Evolutionary conservation across 805 yeast species (phyloP).

Genomic region (Saccharomycopsis sp.): DNA sequence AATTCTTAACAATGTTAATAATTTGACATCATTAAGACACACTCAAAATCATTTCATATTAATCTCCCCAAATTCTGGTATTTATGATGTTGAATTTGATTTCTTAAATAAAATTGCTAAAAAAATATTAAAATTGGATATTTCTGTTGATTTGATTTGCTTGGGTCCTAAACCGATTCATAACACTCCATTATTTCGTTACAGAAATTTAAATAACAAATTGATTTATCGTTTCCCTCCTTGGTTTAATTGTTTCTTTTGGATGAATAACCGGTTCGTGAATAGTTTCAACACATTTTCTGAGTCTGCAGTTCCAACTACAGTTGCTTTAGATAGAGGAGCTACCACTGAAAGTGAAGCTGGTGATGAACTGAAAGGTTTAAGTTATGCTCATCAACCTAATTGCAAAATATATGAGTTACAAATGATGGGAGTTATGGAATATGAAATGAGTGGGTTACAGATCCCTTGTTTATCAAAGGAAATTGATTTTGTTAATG

Average conservation of each 20-base stretch:
- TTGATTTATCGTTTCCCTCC: slow-evolving; percentile 78
- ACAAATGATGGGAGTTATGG: slow-evolving; percentile 98
- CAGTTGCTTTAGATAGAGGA: not conserved
- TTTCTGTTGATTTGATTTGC: slow-evolving; percentile 84
- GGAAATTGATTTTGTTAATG: not conserved
- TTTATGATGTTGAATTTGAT: slow-evolving; percentile 84
- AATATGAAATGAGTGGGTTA: slow-evolving; percentile 60
- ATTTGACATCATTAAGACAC: slow-evolving; percentile 70
- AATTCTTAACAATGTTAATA: slow-evolving; percentile 17
- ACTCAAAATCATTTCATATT: slow-evolving; percentile 87
- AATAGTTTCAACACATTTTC: slow-evolving; percentile 9
- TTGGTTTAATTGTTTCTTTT: slow-evolving; percentile 93
- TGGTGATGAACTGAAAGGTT: slow-evolving; percentile 6
- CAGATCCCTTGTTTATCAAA: slow-evolving; percentile 19
- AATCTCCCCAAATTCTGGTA: slow-evolving; percentile 88
- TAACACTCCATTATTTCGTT: slow-evolving; percentile 82
- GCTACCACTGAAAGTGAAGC: not conserved
- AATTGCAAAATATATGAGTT: slow-evolving; percentile 88
- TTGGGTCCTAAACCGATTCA: slow-evolving; percentile 88
- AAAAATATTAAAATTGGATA: slow-evolving; percentile 68
- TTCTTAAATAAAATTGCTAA: slow-evolving; percentile 68
- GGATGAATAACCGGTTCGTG: slow-evolving; percentile 40
- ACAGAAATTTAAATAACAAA: slow-evolving; percentile 42
- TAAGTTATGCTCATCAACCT: slow-evolving; percentile 48
- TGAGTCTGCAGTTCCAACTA: not conserved